Evolutionary conservation across 495 filamentous ascomycete species (phyloP).

Genomic region (Penicillium cataractarum): DNA sequence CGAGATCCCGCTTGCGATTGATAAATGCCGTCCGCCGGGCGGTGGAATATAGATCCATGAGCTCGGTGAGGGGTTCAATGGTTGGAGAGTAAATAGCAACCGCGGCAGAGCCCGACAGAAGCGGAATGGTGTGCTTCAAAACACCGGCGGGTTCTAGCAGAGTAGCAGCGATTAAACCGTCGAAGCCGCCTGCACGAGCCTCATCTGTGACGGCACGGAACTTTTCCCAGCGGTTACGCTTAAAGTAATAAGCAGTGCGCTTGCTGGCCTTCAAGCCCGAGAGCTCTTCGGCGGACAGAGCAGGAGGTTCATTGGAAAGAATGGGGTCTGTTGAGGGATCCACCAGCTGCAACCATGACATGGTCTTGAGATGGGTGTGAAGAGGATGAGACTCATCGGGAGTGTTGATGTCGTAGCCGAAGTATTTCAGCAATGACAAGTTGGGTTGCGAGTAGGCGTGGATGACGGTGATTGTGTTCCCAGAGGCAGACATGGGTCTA

Average conservation of each 20-base stretch:
- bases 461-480: slow-evolving; percentile 85
- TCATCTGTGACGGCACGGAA: slow-evolving; percentile 69
- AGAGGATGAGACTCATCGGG: slow-evolving; percentile 77
- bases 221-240: slow-evolving; percentile 78
- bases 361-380: slow-evolving; percentile 73
- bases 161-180: slow-evolving; percentile 79
- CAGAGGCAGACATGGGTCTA: slow-evolving; percentile 54
- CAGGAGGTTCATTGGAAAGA: slow-evolving; percentile 62
- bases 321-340: slow-evolving; percentile 71
- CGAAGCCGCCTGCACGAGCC: slow-evolving; percentile 74
- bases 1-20: slow-evolving; percentile 39
- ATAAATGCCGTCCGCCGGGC: slow-evolving; percentile 75
- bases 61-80: slow-evolving; percentile 71
- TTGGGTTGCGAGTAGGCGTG: slow-evolving; percentile 92
- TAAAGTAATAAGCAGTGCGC: slow-evolving; percentile 79
- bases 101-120: slow-evolving; percentile 79
- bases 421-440: slow-evolving; percentile 82
- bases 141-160: slow-evolving; percentile 79
- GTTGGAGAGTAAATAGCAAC: slow-evolving; percentile 83
- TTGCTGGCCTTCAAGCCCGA: slow-evolving; percentile 73
- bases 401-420: slow-evolving; percentile 71
- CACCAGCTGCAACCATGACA: slow-evolving; percentile 90
- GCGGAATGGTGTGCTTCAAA: slow-evolving; percentile 70
- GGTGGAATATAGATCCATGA: slow-evolving; percentile 81
- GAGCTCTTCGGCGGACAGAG: slow-evolving; percentile 57